These are phyloP conservation scores for Cyberlindnera americana DNA, from an alignment of 805 yeast species.

Conservation along the genomic window DNA sequence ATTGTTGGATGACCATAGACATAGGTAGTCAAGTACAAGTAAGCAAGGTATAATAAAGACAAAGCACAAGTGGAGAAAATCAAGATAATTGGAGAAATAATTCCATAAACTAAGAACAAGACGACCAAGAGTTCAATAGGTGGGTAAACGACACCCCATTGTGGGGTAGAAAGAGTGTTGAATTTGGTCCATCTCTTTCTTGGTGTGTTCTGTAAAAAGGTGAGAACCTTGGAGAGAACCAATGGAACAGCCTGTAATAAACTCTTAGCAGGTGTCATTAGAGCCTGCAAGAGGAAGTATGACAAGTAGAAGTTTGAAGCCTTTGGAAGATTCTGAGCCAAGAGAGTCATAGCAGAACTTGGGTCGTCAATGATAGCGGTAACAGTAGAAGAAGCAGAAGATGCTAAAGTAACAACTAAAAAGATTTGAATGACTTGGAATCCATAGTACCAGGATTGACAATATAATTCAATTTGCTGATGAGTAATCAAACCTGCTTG, in stretches of 20 bases:
- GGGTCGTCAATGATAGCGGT: conserved; percentile 68
- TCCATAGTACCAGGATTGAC: conserved; percentile 86
- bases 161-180: conserved; percentile 58
- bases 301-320: conserved; percentile 88
- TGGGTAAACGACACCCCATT: conserved; percentile 85
- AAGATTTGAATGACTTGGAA: conserved; percentile 91
- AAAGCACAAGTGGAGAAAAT: conserved; percentile 63
- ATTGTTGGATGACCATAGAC: conserved; percentile 48
- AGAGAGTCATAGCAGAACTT: conserved; percentile 61
- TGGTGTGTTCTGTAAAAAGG: conserved; percentile 82
- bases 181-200: conserved; percentile 85
- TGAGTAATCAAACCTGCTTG: conserved; percentile 66
- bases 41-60: conserved; percentile 56
- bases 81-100: conserved; percentile 71
- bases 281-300: conserved; percentile 78
- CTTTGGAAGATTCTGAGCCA: conserved; percentile 78
- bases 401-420: conserved; percentile 76
- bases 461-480: conserved; percentile 72
- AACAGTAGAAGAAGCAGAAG: conserved; percentile 76
- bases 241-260: conserved; percentile 73
- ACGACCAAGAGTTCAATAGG: conserved; percentile 69
- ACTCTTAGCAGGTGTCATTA: conserved; percentile 71
- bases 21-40: conserved; percentile 57
- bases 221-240: conserved; percentile 66
- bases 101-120: conserved; percentile 69